Evolutionary conservation across 2,329 filamentous ascomycete genomes (phyloP).

Genomic region (Dactylellina leptospora): DNA sequence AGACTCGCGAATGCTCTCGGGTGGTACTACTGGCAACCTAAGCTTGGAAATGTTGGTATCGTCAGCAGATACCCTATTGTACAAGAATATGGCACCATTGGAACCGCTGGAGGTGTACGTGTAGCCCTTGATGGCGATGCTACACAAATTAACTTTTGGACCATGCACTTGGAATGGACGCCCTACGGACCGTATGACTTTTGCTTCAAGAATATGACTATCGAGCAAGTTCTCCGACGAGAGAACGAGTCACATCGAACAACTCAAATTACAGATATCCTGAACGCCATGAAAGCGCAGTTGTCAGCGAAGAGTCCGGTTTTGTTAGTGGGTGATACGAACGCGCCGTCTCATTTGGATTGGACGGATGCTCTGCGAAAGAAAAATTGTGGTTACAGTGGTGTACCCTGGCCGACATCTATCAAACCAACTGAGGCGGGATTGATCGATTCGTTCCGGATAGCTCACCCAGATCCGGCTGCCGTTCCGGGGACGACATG

Average conservation of each 20-base stretch:
- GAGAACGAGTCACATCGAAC: constrained; percentile 61
- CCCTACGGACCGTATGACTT: constrained; percentile 64
- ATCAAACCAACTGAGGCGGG: constrained; percentile 59
- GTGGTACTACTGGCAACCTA: constrained; percentile 60
- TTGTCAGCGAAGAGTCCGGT: constrained; percentile 59
- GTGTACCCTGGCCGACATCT: constrained; percentile 62
- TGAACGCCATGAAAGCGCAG: constrained; percentile 59
- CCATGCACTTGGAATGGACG: constrained; percentile 60
- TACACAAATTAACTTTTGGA: constrained; percentile 60
- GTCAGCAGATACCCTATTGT: constrained; percentile 62
- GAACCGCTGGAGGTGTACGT: constrained; percentile 58
- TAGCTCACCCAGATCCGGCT: constrained; percentile 60
- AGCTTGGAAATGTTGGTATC: constrained; percentile 59
- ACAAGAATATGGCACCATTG: constrained; percentile 57
- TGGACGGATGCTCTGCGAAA: constrained; percentile 59
- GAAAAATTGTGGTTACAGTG: constrained; percentile 60
- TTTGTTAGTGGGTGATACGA: constrained; percentile 62
- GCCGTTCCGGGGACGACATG: constrained; percentile 60
- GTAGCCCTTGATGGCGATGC: constrained; percentile 59
- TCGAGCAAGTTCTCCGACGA: constrained; percentile 59
- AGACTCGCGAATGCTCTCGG: constrained; percentile 61
- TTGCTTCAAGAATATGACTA: constrained; percentile 60
- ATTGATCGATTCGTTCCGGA: constrained; percentile 62
- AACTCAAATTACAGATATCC: constrained; percentile 60
- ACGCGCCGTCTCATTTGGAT: constrained; percentile 63